Percentiles rank a stretch among this genome's conserved stretches.
These are phyloP conservation scores for Phytopythium kandeliae DNA, from an alignment of 352 stramenopile genomes.

Conservation along the genomic window DNA sequence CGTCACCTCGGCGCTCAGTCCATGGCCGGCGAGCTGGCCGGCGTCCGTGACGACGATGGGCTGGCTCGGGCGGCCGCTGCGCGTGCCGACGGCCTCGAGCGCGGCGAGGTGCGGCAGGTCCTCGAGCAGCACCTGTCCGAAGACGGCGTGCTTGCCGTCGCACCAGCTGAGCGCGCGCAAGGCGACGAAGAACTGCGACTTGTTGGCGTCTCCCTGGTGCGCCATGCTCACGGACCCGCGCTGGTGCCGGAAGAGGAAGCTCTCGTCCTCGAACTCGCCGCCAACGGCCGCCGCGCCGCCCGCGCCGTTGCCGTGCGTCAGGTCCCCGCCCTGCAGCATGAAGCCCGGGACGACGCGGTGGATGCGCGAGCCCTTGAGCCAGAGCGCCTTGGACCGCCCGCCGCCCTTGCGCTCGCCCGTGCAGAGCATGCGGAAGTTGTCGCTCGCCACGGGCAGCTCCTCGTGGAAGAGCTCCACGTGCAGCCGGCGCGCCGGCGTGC, in stretches of 20 bases:
- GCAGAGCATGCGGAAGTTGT: slow-evolving; percentile 73
- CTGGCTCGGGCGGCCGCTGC: slow-evolving; percentile 37
- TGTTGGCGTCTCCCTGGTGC: slow-evolving; percentile 96
- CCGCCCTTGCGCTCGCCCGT: slow-evolving; percentile 55
- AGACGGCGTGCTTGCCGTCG: slow-evolving; percentile 99
- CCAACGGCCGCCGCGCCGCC: slow-evolving; percentile 94
- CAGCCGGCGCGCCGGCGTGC: slow-evolving; percentile 43
- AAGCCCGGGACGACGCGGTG: slow-evolving; percentile 98
- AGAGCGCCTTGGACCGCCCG: slow-evolving; percentile 39
- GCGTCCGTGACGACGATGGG: slow-evolving; percentile 53
- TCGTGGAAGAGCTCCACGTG: slow-evolving; percentile 74
- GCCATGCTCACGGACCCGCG: slow-evolving; percentile 96
- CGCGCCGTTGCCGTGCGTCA: slow-evolving; percentile 88
- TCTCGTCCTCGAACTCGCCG: slow-evolving; percentile 97
- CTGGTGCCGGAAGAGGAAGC: slow-evolving; percentile 86
- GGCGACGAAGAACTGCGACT: slow-evolving; percentile 99
- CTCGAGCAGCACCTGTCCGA: slow-evolving; percentile 92
- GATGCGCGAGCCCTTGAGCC: slow-evolving; percentile 95
- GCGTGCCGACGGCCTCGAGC: slow-evolving; percentile 42
- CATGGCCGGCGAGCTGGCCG: slow-evolving; percentile 38
- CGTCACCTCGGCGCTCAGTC: neutral
- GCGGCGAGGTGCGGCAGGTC: slow-evolving; percentile 45
- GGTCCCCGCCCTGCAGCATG: slow-evolving; percentile 97
- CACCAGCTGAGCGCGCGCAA: slow-evolving; percentile 83
- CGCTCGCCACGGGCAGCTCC: slow-evolving; percentile 54